Conservation (phyloP, 164 flowering plant genomes). For the Vitis rupestris region DNA sequence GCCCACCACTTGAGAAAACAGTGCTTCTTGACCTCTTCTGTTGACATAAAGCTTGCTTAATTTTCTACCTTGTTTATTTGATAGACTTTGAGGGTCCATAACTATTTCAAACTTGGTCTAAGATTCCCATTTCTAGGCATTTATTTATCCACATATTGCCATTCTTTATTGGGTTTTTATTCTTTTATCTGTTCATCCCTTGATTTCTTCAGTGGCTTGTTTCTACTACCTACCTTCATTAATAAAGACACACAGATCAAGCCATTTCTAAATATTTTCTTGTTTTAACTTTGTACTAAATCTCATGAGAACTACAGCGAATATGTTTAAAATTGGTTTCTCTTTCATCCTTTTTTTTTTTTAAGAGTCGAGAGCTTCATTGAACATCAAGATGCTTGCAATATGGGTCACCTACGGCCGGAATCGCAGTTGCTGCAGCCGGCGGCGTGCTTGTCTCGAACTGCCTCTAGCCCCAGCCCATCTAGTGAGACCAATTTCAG, state of each 20-base stretch:
- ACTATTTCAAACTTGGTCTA: background rate
- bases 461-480: conserved; percentile 83
- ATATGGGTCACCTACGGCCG: conserved; percentile 44
- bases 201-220: background rate
- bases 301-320: background rate
- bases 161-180: background rate
- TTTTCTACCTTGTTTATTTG: too few species aligned
- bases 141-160: background rate
- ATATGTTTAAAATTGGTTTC: background rate
- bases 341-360: background rate
- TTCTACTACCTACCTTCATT: conserved; percentile 1
- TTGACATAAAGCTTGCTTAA: too few species aligned
- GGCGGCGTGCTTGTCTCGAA: conserved; percentile 57
- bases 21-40: background rate
- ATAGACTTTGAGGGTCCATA: background rate
- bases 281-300: background rate
- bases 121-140: background rate
- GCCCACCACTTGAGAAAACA: too few species aligned
- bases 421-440: conserved; percentile 40
- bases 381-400: conserved; percentile 93
- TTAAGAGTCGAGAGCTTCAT: conserved; percentile 93
- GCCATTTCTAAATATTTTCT: conserved; percentile 1
- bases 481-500: conserved; percentile 75
- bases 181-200: background rate
- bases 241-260: conserved; percentile 5